Base-by-base conservation (phyloP, 2,329 filamentous ascomycete species). In the Apiospora marii region DNA sequence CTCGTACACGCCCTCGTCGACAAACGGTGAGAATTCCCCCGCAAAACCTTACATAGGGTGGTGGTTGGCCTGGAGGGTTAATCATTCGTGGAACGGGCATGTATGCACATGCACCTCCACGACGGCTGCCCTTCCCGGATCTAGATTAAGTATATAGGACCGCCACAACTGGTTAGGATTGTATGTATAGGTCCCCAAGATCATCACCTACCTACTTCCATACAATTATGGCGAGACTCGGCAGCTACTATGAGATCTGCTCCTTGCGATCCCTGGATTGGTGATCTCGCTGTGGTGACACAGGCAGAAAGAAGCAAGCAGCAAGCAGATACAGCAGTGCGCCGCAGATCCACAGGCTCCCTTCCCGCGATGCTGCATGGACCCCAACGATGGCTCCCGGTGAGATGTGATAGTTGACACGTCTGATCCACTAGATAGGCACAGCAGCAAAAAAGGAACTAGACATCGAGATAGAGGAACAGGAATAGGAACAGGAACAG, bases 231-330 rank as follows among this genome's bases (percentile, higher is more conserved):
- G 19, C 22, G 34, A 24, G 34, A 24, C 7, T n/a, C n/a, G 34
- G 12, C 58, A 64, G 58, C 10, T 37, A 22, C 19, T n/a, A 10
- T 41, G 37, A 41, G 37, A 41, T 10, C 37, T 41, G 37, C n/a
- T 41, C 37, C 10, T 19, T 64, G 58, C 58, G 34, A 41, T 41
- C 22, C 14, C 19, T 19, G 30, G 58, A 41, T 64, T 64, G 14
- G 58, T 64, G 34, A 64, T 64, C 34, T 64, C 8, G 22, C 34
- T 64, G 34, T n/a, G 58, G 22, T 64, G 34, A 64, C 58, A 64
- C 58, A 64, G 34, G 58, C 19, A 13, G 58, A 64, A 64, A 64
- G 58, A 64, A 64, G 58, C 34, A 64, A 64, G 58, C 19, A 64
- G 58, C 34, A 64, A 64, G 58, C 19, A 41, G 58, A 41, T 64